Evolutionary conservation across 768 basidiomycete genomes (phyloP), one percentile per base, ranked within the genome.

Genomic region (Thelephora ganbajun): DNA sequence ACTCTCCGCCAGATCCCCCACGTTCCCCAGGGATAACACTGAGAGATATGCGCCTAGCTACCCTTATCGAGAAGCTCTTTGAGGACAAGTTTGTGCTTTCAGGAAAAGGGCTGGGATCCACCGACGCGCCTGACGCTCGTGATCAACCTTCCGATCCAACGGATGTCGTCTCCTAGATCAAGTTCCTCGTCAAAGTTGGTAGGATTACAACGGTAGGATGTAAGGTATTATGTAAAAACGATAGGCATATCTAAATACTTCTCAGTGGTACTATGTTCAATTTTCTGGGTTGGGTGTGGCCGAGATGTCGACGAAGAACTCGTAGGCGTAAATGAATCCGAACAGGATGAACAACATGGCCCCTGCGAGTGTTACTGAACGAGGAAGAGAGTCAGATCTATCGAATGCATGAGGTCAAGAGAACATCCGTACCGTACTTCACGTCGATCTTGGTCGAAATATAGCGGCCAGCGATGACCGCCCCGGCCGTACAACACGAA

Each of bases 371-470:
- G 91, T 92, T 35, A 93, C 89, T 92, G 58, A 34, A 46, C 33
- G 34, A n/a, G 43, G 22, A 22, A 45, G 41, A 14, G 46, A 14
- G 20, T 26, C 11, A 50, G 26, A 12, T 12, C 11, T 13, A 13
- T 42, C 20, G 16, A 14, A 44, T 30, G 18, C n/a, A 39, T 33
- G 20, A 11, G 6, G 45, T 2, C 35, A 22, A n/a, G 18, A 36
- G 44, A 39, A 37, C 11, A 11, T 14, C 51, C 84, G 50, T 48
- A 93, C 91, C 85, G 60, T 92, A 83, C 63, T 94, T 97, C 43
- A 96, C 87, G 14, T 89, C 92, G 52, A 99, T 88, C 67, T 90
- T 92, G 2, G 85, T 93, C 0, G 92, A 91, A 26, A 97, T 67
- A 59, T 84, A 96, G 14, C 89, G 77, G 2, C 96, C 96, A 0